Base-by-base conservation (phyloP, 495 filamentous ascomycete genomes). In the Penicillium manginii region DNA sequence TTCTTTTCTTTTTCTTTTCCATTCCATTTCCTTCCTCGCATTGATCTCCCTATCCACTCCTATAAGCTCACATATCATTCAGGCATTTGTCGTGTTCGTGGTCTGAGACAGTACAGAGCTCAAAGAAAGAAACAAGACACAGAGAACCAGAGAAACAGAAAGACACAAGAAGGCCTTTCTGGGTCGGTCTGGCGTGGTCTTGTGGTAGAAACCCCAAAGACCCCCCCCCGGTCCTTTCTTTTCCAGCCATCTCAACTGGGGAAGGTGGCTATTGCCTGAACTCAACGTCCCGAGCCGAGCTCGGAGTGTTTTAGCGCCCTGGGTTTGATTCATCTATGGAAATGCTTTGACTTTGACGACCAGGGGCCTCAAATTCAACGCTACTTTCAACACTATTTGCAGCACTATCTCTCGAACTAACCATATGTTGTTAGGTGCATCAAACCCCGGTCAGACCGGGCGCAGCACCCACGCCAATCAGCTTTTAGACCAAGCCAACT, bases 391-490 rank as follows among this genome's bases (percentile, higher is more conserved):
- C 7, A 19, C 21, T 47, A 47, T 23, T 47, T 47, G 19, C 6
- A 12, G 21, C 45, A 11, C 21, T 47, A 47, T 47, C 45, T 47
- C 45, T 47, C 45, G 22, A 47, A 26, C 45, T 47, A 47, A 23
- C 9, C 21, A 19, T 22, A 7, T 15, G 45, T 29, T 12, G 45
- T 9, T 29, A 26, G 21, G 45, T 47, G 45, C 45, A 26, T 47
- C 21, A 8, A 22, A 47, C 47, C 45, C 35, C 45, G n/a, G 48
- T 47, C 47, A 9, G 19, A 40, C 21, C 46, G n/a, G 59, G 23
- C 58, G 61, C 61, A 59, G 58, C 57, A 62, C 52, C 56, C 55
- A 68, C 54, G 61, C 64, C 66, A 71, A 71, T 71, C 59, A 59
- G 50, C 43, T 45, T 58, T 54, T 59, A 21, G 62, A 55, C 62